phyloP scores from a whole-genome alignment of 1,139 yeast species.

The Taiozyma sp. region DNA sequence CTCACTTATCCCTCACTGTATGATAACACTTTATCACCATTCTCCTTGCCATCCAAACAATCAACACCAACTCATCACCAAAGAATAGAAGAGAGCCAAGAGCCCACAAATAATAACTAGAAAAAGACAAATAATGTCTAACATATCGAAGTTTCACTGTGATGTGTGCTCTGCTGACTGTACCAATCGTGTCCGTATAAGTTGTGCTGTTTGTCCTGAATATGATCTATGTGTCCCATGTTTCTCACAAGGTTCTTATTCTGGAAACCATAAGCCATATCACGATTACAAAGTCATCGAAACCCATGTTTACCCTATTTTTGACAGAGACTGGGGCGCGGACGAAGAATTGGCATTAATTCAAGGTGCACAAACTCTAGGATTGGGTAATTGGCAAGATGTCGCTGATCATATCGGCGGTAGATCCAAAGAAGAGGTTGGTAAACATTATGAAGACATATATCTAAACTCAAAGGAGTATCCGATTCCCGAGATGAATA shows the following conservation, averaged over 20 bases:
- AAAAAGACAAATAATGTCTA: constrained; percentile 23
- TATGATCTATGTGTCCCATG: constrained; percentile 97
- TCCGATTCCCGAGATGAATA: constrained; percentile 78
- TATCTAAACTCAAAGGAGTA: constrained; percentile 67
- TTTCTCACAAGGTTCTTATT: constrained; percentile 74
- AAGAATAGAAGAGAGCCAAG: background rate
- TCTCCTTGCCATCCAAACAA: background rate
- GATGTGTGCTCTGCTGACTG: constrained; percentile 95
- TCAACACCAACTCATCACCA: background rate
- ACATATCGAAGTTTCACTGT: constrained; percentile 60
- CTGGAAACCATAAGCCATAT: constrained; percentile 89
- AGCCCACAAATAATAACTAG: too few relatives aligned
- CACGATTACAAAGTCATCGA: constrained; percentile 91
- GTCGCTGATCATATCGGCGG: constrained; percentile 94
- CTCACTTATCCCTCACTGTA: background rate
- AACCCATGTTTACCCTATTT: constrained; percentile 91
- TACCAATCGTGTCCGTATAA: constrained; percentile 82
- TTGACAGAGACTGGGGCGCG: constrained; percentile 94
- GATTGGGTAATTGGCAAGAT: constrained; percentile 97
- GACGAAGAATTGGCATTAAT: constrained; percentile 87
- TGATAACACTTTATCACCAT: background rate
- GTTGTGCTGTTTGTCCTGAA: constrained; percentile 90
- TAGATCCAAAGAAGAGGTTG: constrained; percentile 87
- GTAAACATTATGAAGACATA: constrained; percentile 65
- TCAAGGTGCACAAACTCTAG: constrained; percentile 88